phyloP scores from a whole-genome alignment of 768 basidiomycete genomes.

The Cystobasidium onofrii region DNA sequence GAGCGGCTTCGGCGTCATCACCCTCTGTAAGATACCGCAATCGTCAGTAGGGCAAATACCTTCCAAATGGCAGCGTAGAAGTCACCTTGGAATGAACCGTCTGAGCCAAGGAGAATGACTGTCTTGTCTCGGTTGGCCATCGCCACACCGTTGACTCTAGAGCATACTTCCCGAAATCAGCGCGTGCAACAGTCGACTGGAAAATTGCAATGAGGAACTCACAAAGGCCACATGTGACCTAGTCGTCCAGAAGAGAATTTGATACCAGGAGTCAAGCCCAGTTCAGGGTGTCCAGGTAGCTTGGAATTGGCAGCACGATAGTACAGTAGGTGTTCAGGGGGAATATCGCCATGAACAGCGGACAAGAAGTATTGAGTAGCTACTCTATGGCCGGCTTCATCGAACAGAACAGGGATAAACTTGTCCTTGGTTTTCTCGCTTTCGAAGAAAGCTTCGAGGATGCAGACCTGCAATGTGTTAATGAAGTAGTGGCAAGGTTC shows the following conservation, averaged over 20 bases:
- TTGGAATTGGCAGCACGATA: constrained; percentile 80
- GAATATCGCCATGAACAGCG: constrained; percentile 63
- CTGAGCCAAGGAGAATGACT: constrained; percentile 75
- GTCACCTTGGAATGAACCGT: constrained; percentile 66
- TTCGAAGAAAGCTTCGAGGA: constrained; percentile 65
- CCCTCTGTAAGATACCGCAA: too few species aligned
- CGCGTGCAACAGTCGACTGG: too few species aligned
- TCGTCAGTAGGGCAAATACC: too few species aligned
- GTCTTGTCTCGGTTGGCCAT: constrained; percentile 68
- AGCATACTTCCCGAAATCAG: not conserved
- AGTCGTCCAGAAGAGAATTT: constrained; percentile 90
- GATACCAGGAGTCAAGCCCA: constrained; percentile 82
- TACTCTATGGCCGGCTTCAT: constrained; percentile 66
- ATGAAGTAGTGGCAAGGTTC: not conserved
- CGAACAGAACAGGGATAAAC: constrained; percentile 42
- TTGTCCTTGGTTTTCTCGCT: constrained; percentile 50
- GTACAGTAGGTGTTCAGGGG: constrained; percentile 67
- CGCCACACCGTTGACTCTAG: constrained; percentile 54
- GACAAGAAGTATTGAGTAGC: constrained; percentile 80
- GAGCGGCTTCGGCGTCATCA: constrained; percentile 80
- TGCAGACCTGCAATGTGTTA: constrained; percentile 41
- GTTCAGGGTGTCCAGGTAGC: constrained; percentile 71
- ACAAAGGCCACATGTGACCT: constrained; percentile 66
- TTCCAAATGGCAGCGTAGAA: not conserved
- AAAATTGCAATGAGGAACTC: not conserved